Evolutionary conservation across 2,329 filamentous ascomycete genomes (phyloP).

Genomic region (Xylariales sp.): DNA sequence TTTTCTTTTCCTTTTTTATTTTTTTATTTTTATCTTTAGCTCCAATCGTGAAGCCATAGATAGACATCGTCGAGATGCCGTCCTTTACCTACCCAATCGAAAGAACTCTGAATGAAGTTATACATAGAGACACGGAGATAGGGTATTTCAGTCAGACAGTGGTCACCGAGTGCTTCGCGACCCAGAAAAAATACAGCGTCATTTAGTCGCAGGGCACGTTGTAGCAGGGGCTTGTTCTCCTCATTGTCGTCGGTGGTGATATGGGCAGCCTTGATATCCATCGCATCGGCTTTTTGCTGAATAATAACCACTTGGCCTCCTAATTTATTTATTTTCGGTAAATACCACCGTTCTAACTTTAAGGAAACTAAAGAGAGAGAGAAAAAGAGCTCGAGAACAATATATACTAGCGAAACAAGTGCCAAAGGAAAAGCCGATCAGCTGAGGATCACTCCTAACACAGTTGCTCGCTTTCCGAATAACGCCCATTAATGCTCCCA

Average conservation of each 20-base stretch:
- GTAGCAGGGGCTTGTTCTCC: background rate
- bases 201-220: background rate
- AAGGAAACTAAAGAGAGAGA: no score
- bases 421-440: no score
- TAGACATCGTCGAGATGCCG: background rate
- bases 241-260: background rate
- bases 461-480: no score
- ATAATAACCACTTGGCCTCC: no score
- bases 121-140: background rate
- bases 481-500: no score
- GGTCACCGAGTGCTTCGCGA: background rate
- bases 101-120: background rate
- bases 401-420: no score
- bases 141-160: background rate
- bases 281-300: background rate
- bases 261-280: background rate
- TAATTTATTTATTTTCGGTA: no score
- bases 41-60: background rate
- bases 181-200: background rate
- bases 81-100: background rate
- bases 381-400: no score
- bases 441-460: no score
- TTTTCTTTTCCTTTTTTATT: no score
- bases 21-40: background rate
- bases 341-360: no score